Base-by-base conservation (phyloP, 2,329 filamentous ascomycete species). In the Pleoardoris graminearum region DNA sequence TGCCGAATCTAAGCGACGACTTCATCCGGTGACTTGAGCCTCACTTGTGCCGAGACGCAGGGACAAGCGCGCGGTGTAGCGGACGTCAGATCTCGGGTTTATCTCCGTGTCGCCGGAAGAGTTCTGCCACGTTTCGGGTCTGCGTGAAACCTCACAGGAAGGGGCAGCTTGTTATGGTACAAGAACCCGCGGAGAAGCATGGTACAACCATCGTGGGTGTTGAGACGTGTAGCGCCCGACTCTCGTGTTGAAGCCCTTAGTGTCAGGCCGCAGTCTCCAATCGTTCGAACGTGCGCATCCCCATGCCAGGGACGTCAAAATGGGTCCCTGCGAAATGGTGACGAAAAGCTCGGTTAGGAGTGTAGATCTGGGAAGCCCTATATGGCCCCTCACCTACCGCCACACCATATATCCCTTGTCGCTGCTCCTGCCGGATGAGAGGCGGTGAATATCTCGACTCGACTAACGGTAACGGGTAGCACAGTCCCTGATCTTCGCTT, bases 21-120 rank as follows among this genome's bases (percentile, higher is more conserved):
- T 25, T n/a, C 11, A 19, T 44, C 41, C 27, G 30, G 14, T 36
- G 22, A 46, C 30, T 47, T 37, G 22, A 47, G 32, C 44, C 32
- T 47, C 33, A 22, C 16, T 21, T 33, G 23, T 22, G 23, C 44
- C 32, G 32, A 38, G 44, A 30, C 17, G 44, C 44, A 47, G 44
- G 44, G 30, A 47, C 32, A 27, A 30, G 22, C n/a, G n/a, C 33
- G 23, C 44, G 8, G 29, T 33, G 17, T 4, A 10, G 44, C 33
- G 22, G 23, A 16, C 23, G 44, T 38, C 44, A 38, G 44, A 47
- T 47, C n/a, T n/a, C n/a, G n/a, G n/a, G n/a, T n/a, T n/a, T n/a
- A n/a, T n/a, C n/a, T n/a, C n/a, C n/a, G n/a, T n/a, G n/a, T n/a
- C n/a, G n/a, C n/a, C n/a, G n/a, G n/a, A n/a, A 21, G 44, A 36